Conservation (phyloP, 148 eudicot genomes). For the Polygonum aviculare region DNA sequence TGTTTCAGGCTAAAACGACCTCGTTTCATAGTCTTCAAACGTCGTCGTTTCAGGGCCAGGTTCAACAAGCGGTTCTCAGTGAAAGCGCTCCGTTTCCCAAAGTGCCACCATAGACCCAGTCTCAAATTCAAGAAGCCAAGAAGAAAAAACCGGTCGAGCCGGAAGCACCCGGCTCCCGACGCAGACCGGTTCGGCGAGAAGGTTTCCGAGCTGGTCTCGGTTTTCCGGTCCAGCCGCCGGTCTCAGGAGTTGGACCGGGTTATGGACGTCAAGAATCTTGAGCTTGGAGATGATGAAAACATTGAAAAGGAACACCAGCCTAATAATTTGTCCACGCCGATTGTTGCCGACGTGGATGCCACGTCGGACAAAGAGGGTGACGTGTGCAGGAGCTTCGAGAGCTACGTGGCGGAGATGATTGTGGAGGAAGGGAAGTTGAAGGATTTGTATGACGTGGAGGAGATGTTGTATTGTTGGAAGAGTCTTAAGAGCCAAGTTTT, state of each 20-base stretch:
- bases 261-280: slow-evolving; percentile 29
- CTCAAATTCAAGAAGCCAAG: slow-evolving; percentile 31
- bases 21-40: neutral
- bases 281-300: neutral
- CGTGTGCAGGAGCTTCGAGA: slow-evolving; percentile 67
- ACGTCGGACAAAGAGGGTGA: slow-evolving; percentile 22
- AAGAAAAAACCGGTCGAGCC: slow-evolving; percentile 15
- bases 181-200: slow-evolving; percentile 21
- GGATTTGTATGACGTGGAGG: slow-evolving; percentile 71
- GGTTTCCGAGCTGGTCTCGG: slow-evolving; percentile 30
- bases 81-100: slow-evolving; percentile 19
- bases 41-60: slow-evolving; percentile 20
- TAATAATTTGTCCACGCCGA: slow-evolving; percentile 19
- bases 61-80: slow-evolving; percentile 33
- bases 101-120: slow-evolving; percentile 20
- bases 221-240: slow-evolving; percentile 27
- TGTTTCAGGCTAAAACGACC: slow-evolving; percentile 7
- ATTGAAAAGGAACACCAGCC: neutral
- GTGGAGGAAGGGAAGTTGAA: slow-evolving; percentile 57
- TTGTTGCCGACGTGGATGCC: slow-evolving; percentile 31
- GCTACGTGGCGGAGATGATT: slow-evolving; percentile 65
- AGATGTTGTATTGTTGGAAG: slow-evolving; percentile 74
- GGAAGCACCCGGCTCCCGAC: slow-evolving; percentile 9
- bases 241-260: slow-evolving; percentile 46
- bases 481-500: slow-evolving; percentile 61